Evolutionary conservation across 192 early-diverging fungal species (phyloP).

Genomic region (Paraglomus occultum): DNA sequence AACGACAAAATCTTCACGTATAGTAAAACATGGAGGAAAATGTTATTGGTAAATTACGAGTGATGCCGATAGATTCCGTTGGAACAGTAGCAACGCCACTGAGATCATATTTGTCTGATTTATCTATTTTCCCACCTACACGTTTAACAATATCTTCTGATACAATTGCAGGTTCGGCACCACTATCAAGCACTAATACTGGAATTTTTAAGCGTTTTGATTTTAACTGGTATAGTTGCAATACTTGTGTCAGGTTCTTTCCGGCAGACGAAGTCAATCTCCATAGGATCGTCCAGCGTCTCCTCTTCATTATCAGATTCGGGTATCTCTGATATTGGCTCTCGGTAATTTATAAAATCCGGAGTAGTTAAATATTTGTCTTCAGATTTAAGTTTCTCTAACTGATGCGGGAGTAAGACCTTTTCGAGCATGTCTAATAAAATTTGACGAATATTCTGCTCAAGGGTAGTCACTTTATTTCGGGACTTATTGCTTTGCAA

Average conservation of each 20-base stretch:
- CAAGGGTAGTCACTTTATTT: slow-evolving; percentile 15
- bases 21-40: neutral
- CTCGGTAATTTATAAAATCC: slow-evolving; percentile 5
- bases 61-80: slow-evolving; percentile 11
- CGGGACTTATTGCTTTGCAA: too few relatives aligned
- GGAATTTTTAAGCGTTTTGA: slow-evolving; percentile 9
- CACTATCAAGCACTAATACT: neutral
- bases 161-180: slow-evolving; percentile 1
- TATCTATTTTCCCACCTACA: neutral
- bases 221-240: slow-evolving; percentile 2
- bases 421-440: slow-evolving; percentile 15
- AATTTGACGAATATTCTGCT: neutral
- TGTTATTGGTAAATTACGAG: slow-evolving; percentile 11
- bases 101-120: neutral
- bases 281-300: neutral
- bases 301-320: neutral
- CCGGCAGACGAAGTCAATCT: slow-evolving; percentile 11
- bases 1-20: neutral
- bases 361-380: slow-evolving; percentile 5
- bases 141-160: slow-evolving; percentile 16
- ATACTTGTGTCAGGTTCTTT: slow-evolving; percentile 17
- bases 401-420: neutral
- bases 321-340: too few relatives aligned
- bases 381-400: slow-evolving; percentile 17
- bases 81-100: too few relatives aligned